A percentile compares a stretch with the other conserved stretches of the same genome.
Evolutionary conservation across 2,329 filamentous ascomycete species (phyloP).

Genomic region (Epicoccum nigrum): DNA sequence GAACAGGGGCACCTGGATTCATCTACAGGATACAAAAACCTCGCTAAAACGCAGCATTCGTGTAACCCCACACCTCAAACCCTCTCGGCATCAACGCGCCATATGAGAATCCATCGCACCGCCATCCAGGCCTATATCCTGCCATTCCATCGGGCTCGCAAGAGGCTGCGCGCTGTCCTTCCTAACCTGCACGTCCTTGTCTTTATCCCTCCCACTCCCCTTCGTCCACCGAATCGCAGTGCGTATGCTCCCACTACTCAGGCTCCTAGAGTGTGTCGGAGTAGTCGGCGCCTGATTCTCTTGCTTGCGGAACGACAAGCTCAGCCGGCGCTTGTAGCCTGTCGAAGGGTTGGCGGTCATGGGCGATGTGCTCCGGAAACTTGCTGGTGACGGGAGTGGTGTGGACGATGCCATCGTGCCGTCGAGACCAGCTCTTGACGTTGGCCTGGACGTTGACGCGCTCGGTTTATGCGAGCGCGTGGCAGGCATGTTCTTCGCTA

Average conservation of each 20-base stretch:
- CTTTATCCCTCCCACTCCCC: conserved; percentile 23
- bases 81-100: not conserved
- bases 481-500: conserved; percentile 24
- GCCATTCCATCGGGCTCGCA: conserved; percentile 27
- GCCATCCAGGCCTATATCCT: not conserved
- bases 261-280: conserved; percentile 28
- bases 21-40: too few species aligned
- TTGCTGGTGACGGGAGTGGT: conserved; percentile 26
- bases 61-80: not conserved
- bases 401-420: conserved; percentile 42
- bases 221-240: conserved; percentile 30
- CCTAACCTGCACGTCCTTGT: conserved; percentile 19
- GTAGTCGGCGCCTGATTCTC: conserved; percentile 15
- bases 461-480: conserved; percentile 15
- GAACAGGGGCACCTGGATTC: too few species aligned
- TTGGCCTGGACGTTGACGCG: conserved; percentile 17
- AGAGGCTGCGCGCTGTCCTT: conserved; percentile 37
- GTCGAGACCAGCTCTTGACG: conserved; percentile 31
- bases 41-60: not conserved
- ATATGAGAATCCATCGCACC: not conserved
- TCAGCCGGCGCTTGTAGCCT: conserved; percentile 12
- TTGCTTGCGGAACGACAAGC: conserved; percentile 12
- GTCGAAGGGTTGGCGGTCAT: not conserved
- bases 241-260: conserved; percentile 33
- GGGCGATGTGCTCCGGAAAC: not conserved